phyloP scores from a whole-genome alignment of 768 basidiomycete genomes.

The Nevesoporus exiguus region DNA sequence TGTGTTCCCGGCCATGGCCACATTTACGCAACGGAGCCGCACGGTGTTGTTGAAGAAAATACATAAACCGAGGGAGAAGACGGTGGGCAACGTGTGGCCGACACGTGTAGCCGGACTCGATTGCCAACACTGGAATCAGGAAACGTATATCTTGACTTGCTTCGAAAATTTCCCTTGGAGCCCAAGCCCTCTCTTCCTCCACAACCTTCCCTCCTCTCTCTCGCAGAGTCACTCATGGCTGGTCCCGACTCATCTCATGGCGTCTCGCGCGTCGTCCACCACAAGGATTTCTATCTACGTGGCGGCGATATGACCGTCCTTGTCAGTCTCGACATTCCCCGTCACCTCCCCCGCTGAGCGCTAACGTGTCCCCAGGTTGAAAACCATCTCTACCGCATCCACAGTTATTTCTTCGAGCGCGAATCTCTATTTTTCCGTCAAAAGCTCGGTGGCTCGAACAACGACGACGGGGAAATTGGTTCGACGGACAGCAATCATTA shows the following conservation, averaged over 20 bases:
- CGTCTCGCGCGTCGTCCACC: constrained; percentile 32
- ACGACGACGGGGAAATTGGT: constrained; percentile 32
- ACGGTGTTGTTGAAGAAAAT: constrained; percentile 11
- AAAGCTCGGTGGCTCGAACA: constrained; percentile 30
- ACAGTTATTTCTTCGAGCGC: constrained; percentile 60
- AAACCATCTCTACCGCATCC: constrained; percentile 52
- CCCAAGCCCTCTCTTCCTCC: constrained; percentile 26
- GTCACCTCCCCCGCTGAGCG: neutral
- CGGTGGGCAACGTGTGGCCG: constrained; percentile 27
- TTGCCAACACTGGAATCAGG: constrained; percentile 26
- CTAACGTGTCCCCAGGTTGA: constrained; percentile 46
- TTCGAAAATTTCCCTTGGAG: constrained; percentile 35
- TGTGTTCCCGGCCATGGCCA: constrained; percentile 11
- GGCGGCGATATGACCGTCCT: constrained; percentile 58
- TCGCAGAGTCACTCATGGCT: constrained; percentile 24
- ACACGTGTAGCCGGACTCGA: constrained; percentile 35
- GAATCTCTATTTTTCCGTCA: constrained; percentile 50
- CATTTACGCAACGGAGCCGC: constrained; percentile 30
- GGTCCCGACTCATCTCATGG: constrained; percentile 24
- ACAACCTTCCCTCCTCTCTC: constrained; percentile 32
- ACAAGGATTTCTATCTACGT: constrained; percentile 51
- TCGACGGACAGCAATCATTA: constrained; percentile 41
- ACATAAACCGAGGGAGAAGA: constrained; percentile 24
- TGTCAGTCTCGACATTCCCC: constrained; percentile 34
- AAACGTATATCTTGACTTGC: constrained; percentile 36